A percentile compares a stretch with the other conserved stretches of the same genome.
phyloP scores from a whole-genome alignment of 768 basidiomycete species.

The Gymnopilus dilepis region DNA sequence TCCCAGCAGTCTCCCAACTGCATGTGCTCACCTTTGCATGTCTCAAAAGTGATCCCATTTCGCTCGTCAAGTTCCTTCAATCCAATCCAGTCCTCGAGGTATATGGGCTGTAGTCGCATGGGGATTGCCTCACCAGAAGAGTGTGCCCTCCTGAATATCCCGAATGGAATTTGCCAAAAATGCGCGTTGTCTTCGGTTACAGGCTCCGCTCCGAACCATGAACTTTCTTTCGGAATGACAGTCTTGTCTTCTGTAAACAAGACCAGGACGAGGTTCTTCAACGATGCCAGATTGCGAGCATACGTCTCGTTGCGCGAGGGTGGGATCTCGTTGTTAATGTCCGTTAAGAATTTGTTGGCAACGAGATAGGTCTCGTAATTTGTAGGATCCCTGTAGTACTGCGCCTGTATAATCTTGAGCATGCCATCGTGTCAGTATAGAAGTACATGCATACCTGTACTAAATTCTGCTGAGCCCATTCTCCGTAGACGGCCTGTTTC shows the following conservation, averaged over 20 bases:
- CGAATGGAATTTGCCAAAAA: background rate
- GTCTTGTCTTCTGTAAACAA: conserved; percentile 77
- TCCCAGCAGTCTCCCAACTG: conserved; percentile 68
- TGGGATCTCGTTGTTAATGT: conserved; percentile 80
- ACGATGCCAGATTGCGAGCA: conserved; percentile 58
- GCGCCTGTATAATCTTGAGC: conserved; percentile 55
- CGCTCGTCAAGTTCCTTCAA: conserved; percentile 71
- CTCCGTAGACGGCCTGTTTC: conserved; percentile 67
- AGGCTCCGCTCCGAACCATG: conserved; percentile 84
- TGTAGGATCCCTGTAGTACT: conserved; percentile 81
- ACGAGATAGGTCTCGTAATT: conserved; percentile 62
- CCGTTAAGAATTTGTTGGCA: conserved; percentile 69
- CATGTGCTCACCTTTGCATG: conserved; percentile 83
- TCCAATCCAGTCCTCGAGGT: conserved; percentile 84
- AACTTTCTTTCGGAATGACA: conserved; percentile 82
- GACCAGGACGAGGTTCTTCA: conserved; percentile 74
- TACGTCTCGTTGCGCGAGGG: conserved; percentile 63
- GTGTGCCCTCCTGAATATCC: background rate
- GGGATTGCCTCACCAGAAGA: conserved; percentile 51
- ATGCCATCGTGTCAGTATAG: background rate
- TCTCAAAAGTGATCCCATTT: conserved; percentile 59
- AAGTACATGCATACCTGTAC: conserved; percentile 56
- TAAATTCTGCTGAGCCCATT: conserved; percentile 79
- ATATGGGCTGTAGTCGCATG: conserved; percentile 76
- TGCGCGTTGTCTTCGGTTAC: conserved; percentile 37